Conservation (phyloP, 2,329 filamentous ascomycete species). For the Trichoderma pleuroti region DNA sequence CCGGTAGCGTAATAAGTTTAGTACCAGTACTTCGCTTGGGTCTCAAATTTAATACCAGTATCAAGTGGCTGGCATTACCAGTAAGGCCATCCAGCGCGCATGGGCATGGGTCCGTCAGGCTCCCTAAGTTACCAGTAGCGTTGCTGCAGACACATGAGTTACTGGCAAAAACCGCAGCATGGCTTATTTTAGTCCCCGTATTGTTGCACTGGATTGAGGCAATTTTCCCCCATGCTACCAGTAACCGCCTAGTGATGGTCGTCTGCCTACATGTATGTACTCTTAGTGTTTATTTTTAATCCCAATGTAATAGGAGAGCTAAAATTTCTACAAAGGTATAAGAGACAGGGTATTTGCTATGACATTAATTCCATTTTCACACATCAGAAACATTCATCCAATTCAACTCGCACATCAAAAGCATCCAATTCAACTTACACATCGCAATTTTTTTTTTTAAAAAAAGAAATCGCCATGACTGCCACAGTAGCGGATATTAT, state of each 20-base stretch:
- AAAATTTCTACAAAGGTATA: background rate
- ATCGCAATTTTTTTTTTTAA: background rate
- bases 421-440: background rate
- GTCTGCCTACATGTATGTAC: background rate
- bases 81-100: too few species aligned
- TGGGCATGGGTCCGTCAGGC: too few species aligned
- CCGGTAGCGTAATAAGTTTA: too few species aligned
- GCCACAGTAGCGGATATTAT: conserved; percentile 1
- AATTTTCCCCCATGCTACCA: background rate
- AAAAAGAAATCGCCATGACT: background rate
- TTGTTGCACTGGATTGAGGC: background rate
- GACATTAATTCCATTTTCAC: background rate
- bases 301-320: background rate
- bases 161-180: background rate
- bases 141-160: background rate
- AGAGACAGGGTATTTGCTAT: background rate
- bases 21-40: too few species aligned
- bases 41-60: too few species aligned
- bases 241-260: too few species aligned
- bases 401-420: too few species aligned
- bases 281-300: background rate
- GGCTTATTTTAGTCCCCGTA: background rate
- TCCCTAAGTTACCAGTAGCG: too few species aligned
- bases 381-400: background rate
- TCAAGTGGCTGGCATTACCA: too few species aligned